These are phyloP conservation scores for Acer campestre DNA, from an alignment of 345 rosid genomes.

Conservation along the genomic window DNA sequence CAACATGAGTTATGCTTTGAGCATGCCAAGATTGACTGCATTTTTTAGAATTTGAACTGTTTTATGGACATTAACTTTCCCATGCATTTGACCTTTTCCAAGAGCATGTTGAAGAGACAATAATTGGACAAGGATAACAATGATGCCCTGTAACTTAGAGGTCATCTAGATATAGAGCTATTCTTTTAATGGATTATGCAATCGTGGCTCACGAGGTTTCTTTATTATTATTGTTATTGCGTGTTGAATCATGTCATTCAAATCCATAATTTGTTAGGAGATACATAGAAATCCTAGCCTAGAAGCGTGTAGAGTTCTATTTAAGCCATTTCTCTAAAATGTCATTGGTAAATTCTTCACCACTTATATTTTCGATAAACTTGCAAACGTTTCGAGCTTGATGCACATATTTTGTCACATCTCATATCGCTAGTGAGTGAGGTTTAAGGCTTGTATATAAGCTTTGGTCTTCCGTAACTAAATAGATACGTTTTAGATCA, in stretches of 20 bases:
- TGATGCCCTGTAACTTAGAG: neutral
- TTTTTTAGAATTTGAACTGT: neutral
- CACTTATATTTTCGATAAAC: too few species aligned
- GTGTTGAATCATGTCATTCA: neutral
- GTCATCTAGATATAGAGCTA: neutral
- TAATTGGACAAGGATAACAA: slow-evolving; percentile 5
- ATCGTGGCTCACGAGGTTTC: neutral
- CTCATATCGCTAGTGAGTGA: too few species aligned
- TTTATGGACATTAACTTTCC: neutral
- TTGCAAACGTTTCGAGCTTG: too few species aligned
- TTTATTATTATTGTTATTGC: neutral
- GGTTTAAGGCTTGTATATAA: too few species aligned
- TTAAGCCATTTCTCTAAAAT: neutral
- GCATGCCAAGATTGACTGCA: slow-evolving; percentile 13
- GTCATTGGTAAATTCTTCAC: neutral
- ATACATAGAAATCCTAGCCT: neutral
- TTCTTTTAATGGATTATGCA: neutral
- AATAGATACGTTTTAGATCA: too few species aligned
- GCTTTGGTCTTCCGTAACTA: too few species aligned
- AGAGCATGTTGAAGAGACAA: slow-evolving; percentile 13
- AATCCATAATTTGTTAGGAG: neutral
- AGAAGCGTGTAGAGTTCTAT: neutral
- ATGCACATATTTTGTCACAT: too few species aligned
- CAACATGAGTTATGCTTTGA: neutral
- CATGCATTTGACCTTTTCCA: slow-evolving; percentile 6